phyloP scores from a whole-genome alignment of 768 basidiomycete genomes.

The Russula griseocarnosa region DNA sequence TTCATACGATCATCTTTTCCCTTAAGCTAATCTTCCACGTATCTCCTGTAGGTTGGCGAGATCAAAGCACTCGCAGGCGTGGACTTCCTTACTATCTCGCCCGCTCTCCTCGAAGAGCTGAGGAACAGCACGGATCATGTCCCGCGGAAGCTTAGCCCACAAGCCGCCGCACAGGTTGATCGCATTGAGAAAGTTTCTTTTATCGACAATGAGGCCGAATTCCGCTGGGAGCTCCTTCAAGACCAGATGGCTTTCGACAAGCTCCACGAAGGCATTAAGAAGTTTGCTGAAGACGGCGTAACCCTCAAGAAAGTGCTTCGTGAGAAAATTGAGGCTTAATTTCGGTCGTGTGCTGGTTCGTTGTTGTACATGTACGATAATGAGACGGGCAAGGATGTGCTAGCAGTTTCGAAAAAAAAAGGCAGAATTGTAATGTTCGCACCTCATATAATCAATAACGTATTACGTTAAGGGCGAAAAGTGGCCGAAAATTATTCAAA shows the following conservation, averaged over 20 bases:
- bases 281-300: constrained; percentile 94
- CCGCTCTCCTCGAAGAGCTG: constrained; percentile 87
- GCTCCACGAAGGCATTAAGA: constrained; percentile 96
- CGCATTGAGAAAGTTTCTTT: constrained; percentile 75
- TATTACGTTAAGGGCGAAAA: too few species aligned
- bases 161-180: constrained; percentile 53
- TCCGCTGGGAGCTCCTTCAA: constrained; percentile 90
- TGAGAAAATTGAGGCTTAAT: constrained; percentile 54
- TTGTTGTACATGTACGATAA: constrained; percentile 6
- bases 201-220: constrained; percentile 92
- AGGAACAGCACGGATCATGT: constrained; percentile 73
- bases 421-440: background rate
- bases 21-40: background rate
- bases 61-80: constrained; percentile 94
- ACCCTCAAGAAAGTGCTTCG: constrained; percentile 80
- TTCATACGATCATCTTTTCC: background rate
- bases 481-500: too few species aligned
- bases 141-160: constrained; percentile 77
- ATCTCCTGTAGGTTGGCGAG: constrained; percentile 62
- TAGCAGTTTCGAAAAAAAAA: background rate
- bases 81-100: constrained; percentile 96
- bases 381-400: background rate
- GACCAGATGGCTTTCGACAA: constrained; percentile 99
- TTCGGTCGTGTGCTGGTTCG: background rate
- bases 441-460: too few species aligned